Percentiles rank a stretch among this genome's conserved stretches.
Evolutionary conservation across 78 protist genomes (phyloP).

Genomic region (Dictyostelium purpureum): DNA sequence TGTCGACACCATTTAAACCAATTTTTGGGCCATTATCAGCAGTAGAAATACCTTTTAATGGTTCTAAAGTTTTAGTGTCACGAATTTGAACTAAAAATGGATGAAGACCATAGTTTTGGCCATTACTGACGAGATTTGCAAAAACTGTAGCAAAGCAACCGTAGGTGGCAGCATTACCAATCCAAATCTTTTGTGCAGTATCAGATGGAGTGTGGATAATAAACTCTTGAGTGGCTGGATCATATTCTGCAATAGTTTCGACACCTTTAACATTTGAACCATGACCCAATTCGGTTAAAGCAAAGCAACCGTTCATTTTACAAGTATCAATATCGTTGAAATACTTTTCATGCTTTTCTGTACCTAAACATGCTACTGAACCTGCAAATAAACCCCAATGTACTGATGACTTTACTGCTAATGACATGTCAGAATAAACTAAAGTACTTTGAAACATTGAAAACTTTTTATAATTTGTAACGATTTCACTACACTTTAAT

Average conservation of each 20-base stretch:
- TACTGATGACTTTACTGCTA: conserved; percentile 81
- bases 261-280: conserved; percentile 85
- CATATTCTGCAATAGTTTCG: conserved; percentile 85
- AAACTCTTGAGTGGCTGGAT: conserved; percentile 40
- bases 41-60: conserved; percentile 51
- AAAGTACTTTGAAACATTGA: conserved; percentile 40
- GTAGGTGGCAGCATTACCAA: conserved; percentile 74
- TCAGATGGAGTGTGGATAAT: conserved; percentile 69
- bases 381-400: conserved; percentile 85
- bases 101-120: conserved; percentile 79
- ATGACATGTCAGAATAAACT: conserved; percentile 51
- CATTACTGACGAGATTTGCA: conserved; percentile 67
- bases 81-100: conserved; percentile 81
- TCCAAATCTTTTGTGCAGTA: conserved; percentile 85
- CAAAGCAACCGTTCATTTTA: conserved; percentile 70
- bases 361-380: conserved; percentile 59
- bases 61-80: conserved; percentile 25
- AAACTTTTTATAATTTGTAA: conserved; percentile 13
- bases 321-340: not conserved
- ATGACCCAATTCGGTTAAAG: conserved; percentile 68
- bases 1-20: conserved; percentile 86
- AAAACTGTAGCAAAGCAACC: conserved; percentile 61
- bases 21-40: conserved; percentile 85
- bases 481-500: conserved; percentile 10
- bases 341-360: conserved; percentile 56